A percentile compares a stretch with the other conserved stretches of the same genome.
phyloP scores from a whole-genome alignment of 2,329 filamentous ascomycete species.

The Curvularia verruculosa region DNA sequence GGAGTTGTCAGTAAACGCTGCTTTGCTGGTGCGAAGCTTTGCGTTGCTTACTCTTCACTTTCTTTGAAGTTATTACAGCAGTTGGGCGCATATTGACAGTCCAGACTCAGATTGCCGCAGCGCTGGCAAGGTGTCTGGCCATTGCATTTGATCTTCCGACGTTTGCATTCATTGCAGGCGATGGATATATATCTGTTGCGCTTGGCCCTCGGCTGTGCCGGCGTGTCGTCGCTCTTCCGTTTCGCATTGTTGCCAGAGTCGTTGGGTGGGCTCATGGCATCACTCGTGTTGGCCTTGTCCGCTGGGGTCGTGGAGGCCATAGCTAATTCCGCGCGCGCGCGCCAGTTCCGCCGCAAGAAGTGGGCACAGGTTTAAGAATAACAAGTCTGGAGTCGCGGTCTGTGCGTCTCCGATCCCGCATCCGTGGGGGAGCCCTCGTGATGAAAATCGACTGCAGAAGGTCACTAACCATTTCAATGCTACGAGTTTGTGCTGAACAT shows the following conservation, averaged over 20 bases:
- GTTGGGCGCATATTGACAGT: conserved; percentile 70
- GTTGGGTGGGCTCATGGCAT: conserved; percentile 43
- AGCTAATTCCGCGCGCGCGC: conserved; percentile 12
- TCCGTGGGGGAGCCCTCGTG: conserved; percentile 10
- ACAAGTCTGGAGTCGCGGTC: conserved; percentile 14
- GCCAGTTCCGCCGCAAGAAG: conserved; percentile 18
- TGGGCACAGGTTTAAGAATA: conserved; percentile 1
- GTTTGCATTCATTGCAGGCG: conserved; percentile 70
- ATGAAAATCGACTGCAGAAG: background rate
- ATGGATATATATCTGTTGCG: conserved; percentile 69
- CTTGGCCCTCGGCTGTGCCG: conserved; percentile 62
- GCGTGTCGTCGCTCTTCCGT: conserved; percentile 54
- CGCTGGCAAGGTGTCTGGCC: conserved; percentile 69
- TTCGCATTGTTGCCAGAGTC: conserved; percentile 41
- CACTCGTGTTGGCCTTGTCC: conserved; percentile 35
- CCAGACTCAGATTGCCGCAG: conserved; percentile 67
- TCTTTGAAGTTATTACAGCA: conserved; percentile 87
- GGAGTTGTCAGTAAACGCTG: conserved; percentile 13
- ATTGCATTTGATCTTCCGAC: conserved; percentile 72
- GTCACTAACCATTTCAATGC: background rate
- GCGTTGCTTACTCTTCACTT: conserved; percentile 63
- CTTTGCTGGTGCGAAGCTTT: background rate
- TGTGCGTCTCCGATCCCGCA: conserved; percentile 12
- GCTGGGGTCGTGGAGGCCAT: conserved; percentile 24
- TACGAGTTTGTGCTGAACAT: background rate